These are phyloP conservation scores for Scheffersomyces lignicola DNA, from an alignment of 1,139 yeast species.

Conservation along the genomic window DNA sequence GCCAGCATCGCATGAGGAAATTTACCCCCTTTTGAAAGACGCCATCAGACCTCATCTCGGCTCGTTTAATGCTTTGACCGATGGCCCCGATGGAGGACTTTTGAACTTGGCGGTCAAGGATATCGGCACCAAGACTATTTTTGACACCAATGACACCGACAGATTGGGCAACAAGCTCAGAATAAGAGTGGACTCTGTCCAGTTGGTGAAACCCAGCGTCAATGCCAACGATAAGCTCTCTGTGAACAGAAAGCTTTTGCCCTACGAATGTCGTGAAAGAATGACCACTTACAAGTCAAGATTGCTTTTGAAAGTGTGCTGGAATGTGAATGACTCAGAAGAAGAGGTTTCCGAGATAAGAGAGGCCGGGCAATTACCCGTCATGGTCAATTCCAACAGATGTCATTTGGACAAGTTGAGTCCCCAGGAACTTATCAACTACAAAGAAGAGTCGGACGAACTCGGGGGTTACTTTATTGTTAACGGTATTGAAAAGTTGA, in stretches of 20 bases:
- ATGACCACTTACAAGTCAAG: conserved; percentile 74
- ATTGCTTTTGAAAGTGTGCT: conserved; percentile 72
- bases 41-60: conserved; percentile 96
- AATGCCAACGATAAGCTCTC: conserved; percentile 76
- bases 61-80: conserved; percentile 92
- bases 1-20: conserved; percentile 72
- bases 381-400: conserved; percentile 86
- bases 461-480: conserved; percentile 95
- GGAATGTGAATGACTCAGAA: conserved; percentile 78
- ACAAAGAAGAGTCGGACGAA: conserved; percentile 92
- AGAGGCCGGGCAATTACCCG: conserved; percentile 90
- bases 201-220: conserved; percentile 79
- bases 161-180: conserved; percentile 80
- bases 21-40: conserved; percentile 77
- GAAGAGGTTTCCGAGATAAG: conserved; percentile 80
- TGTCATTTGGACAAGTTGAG: conserved; percentile 85
- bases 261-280: conserved; percentile 90
- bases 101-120: conserved; percentile 84
- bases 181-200: conserved; percentile 83
- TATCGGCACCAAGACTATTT: conserved; percentile 81
- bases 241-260: conserved; percentile 77
- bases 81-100: conserved; percentile 81
- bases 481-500: conserved; percentile 93
- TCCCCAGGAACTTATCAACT: conserved; percentile 75
- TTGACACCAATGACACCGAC: conserved; percentile 70